phyloP scores from a whole-genome alignment of 2,329 filamentous ascomycete species.

The Microthyrium microscopicum region DNA sequence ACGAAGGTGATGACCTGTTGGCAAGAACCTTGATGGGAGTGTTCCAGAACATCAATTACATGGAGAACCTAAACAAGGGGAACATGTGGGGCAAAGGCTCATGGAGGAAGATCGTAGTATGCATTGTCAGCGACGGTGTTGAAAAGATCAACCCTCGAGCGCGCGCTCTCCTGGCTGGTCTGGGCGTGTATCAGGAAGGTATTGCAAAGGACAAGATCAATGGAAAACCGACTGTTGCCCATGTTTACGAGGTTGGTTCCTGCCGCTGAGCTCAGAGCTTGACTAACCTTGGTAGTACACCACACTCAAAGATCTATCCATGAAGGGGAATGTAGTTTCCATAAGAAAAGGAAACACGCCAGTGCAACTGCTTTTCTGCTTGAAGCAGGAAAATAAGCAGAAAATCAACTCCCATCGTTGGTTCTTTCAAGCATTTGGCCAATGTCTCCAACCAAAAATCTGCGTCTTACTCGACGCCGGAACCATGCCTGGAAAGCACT shows the following conservation, averaged over 20 bases:
- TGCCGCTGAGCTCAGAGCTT: neutral
- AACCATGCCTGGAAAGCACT: slow-evolving; percentile 83
- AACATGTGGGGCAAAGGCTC: slow-evolving; percentile 97
- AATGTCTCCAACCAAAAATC: slow-evolving; percentile 84
- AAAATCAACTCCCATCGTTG: slow-evolving; percentile 99
- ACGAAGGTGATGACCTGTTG: slow-evolving; percentile 91
- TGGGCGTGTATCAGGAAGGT: slow-evolving; percentile 95
- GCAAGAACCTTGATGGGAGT: slow-evolving; percentile 91
- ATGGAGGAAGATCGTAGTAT: slow-evolving; percentile 99
- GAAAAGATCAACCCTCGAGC: slow-evolving; percentile 90
- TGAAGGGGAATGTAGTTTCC: slow-evolving; percentile 78
- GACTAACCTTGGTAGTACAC: slow-evolving; percentile 47
- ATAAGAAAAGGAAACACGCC: slow-evolving; percentile 72
- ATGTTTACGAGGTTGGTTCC: slow-evolving; percentile 55
- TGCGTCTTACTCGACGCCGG: slow-evolving; percentile 92
- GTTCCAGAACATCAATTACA: slow-evolving; percentile 97
- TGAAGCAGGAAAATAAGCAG: slow-evolving; percentile 99
- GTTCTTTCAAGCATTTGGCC: slow-evolving; percentile 96
- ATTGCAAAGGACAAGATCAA: slow-evolving; percentile 98
- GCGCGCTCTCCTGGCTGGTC: slow-evolving; percentile 72
- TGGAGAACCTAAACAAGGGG: slow-evolving; percentile 82
- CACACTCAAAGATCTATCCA: slow-evolving; percentile 65
- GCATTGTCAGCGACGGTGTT: slow-evolving; percentile 89
- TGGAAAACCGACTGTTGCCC: slow-evolving; percentile 83
- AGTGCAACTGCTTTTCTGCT: slow-evolving; percentile 89